phyloP scores from a whole-genome alignment of 2,329 filamentous ascomycete genomes.

The Neurospora sp. region DNA sequence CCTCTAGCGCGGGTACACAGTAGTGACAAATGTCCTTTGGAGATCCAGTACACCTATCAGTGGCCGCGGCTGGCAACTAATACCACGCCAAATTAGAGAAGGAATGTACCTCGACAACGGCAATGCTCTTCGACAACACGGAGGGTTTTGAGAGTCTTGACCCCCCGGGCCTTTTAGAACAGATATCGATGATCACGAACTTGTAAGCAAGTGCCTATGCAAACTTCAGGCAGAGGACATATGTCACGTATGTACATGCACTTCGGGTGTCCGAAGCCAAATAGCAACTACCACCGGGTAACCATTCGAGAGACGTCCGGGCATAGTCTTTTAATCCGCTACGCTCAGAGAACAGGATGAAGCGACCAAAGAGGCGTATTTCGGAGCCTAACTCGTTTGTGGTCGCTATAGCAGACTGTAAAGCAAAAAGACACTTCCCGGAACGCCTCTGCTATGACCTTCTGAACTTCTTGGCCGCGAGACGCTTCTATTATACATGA shows the following conservation, averaged over 20 bases:
- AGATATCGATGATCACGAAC: neutral
- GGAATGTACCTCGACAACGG: neutral
- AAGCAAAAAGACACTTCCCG: neutral
- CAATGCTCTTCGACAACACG: neutral
- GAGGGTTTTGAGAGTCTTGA: neutral
- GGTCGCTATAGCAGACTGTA: neutral
- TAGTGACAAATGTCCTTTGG: neutral
- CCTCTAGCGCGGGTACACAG: neutral
- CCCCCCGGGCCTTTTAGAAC: neutral
- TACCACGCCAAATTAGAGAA: neutral
- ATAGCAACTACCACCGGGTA: neutral
- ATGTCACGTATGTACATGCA: neutral
- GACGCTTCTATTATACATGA: neutral
- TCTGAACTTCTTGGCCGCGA: neutral
- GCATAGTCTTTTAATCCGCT: neutral
- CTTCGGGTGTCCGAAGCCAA: neutral
- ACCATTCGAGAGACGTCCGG: neutral
- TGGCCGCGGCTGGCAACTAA: neutral
- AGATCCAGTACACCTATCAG: neutral
- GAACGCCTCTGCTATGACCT: neutral
- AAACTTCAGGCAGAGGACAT: neutral
- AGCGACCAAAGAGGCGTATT: neutral
- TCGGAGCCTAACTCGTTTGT: neutral
- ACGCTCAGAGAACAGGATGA: neutral
- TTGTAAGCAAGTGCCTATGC: neutral